Evolutionary conservation across 2,329 filamentous ascomycete species (phyloP), one percentile per base, ranked within the genome.

Genomic region (Aureobasidium leucospermi): DNA sequence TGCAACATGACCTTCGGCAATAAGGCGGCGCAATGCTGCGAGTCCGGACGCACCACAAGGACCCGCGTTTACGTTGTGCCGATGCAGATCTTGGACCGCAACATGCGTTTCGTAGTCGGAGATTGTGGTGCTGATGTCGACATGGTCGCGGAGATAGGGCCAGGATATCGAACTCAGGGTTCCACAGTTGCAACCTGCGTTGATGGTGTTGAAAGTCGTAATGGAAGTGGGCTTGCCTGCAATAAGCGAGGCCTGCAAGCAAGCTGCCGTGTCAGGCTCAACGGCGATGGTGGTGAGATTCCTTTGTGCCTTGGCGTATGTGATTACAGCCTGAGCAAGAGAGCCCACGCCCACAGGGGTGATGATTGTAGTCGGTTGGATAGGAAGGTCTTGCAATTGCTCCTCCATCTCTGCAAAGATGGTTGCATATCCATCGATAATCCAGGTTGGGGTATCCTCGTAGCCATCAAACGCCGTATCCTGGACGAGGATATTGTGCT

Each of bases 401-500:
- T 76, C 69, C 52, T 90, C 86, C 0, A 83, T 75, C 67, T 94
- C 89, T 3, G 73, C 69, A 62, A 92, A 75, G 80, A 92, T 86
- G 0, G 88, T 90, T 4, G 78, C 78, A 66, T 93, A 94, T 0
- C 89, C 89, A 62, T 93, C 84, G 0, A 90, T 86, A 23, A 92
- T 87, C 84, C 86, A 91, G 70, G 76, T 70, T 0, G 88, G 87
- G 5, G 90, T 81, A 41, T 83, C 76, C 48, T 85, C 80, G 65
- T 88, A 90, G 2, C 82, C 85, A 0, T 80, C 78, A 65, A 87
- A 88, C 0, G 84, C 80, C 8, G 81, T 85, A 66, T 93, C 89
- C 67, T 88, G 82, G 0, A 92, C 78, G 42, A 91, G 70, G 6
- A 91, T 67, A 0, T 76, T 78, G 0, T 65, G 67, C 15, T 67